Base-by-base conservation (phyloP, 106 monocot species). In the Allium cepa region DNA sequence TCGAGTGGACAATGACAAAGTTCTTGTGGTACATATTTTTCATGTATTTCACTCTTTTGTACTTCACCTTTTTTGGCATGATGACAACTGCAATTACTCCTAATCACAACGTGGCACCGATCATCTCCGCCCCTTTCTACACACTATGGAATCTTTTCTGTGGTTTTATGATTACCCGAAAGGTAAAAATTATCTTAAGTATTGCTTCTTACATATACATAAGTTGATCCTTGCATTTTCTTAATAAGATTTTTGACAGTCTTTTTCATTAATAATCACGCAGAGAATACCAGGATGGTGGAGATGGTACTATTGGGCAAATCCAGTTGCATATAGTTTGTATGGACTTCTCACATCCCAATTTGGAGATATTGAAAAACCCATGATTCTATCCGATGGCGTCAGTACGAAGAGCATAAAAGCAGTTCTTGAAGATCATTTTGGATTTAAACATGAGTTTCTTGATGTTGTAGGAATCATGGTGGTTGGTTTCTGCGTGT, bases 41-140 rank as follows among this genome's bases (percentile, higher is more conserved):
- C 67, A 90, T 99, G 99, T 99, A 99, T 64, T 93, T 85, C 78
- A 99, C 99, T 11, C 66, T 99, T 13, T 62, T 99, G 69, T 93
- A 99, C 85, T 99, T 93, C 87, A 99, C 99, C 58, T 93, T 99
- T 76, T 99, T 93, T 57, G 99, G 99, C 63, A 99, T 99, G 99
- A 93, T 99, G 99, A 93, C 93, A 8, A 85, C 84, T 11, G 86
- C 99, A 58, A 90, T 99, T 71, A 93, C 99, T 22, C 99, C 99
- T 9, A 99, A 87, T 70, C 93, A 93, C 62, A 80, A 69, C 46
- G 87, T 99, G 58, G 99, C 99, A 47, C 93, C 99, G 46, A 99
- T 99, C 62, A 82, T 99, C 59, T 85, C 93, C 74, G 93, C 99
- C 11, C 99, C 99, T 60, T 87, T 99, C 79, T 99, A 88, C 69